These are phyloP conservation scores for Serendipita indica DNA, from an alignment of 768 basidiomycete genomes.

Conservation along the genomic window DNA sequence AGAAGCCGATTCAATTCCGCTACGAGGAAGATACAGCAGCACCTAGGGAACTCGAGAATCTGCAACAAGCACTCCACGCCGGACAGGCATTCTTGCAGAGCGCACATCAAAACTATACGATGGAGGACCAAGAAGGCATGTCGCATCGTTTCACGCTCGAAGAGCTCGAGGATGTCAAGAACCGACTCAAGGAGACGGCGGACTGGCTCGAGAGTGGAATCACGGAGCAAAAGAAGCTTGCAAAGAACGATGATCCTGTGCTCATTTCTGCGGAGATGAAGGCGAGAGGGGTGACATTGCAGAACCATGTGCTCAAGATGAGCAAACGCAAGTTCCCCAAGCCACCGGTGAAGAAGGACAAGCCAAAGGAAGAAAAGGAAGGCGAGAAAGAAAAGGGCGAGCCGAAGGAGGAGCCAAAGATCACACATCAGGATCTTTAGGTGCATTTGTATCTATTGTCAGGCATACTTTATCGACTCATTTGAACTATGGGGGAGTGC, in stretches of 20 bases:
- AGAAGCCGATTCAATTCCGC: conserved; percentile 69
- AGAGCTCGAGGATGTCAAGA: conserved; percentile 73
- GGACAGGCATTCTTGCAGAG: conserved; percentile 62
- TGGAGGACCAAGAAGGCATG: conserved; percentile 41
- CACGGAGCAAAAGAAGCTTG: conserved; percentile 63
- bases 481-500: too few species aligned
- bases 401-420: background rate
- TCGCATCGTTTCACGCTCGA: conserved; percentile 71
- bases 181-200: conserved; percentile 62
- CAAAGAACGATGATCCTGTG: conserved; percentile 70
- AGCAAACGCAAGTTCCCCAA: conserved; percentile 16
- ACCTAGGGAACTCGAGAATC: conserved; percentile 68
- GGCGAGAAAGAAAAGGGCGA: conserved; percentile 17
- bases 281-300: conserved; percentile 63
- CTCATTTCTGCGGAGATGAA: conserved; percentile 77
- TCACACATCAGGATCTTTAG: too few species aligned
- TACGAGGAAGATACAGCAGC: conserved; percentile 83
- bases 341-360: background rate
- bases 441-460: too few species aligned
- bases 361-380: background rate
- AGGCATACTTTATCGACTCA: too few species aligned
- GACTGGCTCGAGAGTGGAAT: conserved; percentile 70
- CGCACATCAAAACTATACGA: conserved; percentile 58
- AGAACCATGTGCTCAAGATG: conserved; percentile 35
- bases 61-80: conserved; percentile 51